Evolutionary conservation across 2,329 filamentous ascomycete genomes (phyloP), one percentile per base, ranked within the genome.

Genomic region (Xylariomycetidae sp.): DNA sequence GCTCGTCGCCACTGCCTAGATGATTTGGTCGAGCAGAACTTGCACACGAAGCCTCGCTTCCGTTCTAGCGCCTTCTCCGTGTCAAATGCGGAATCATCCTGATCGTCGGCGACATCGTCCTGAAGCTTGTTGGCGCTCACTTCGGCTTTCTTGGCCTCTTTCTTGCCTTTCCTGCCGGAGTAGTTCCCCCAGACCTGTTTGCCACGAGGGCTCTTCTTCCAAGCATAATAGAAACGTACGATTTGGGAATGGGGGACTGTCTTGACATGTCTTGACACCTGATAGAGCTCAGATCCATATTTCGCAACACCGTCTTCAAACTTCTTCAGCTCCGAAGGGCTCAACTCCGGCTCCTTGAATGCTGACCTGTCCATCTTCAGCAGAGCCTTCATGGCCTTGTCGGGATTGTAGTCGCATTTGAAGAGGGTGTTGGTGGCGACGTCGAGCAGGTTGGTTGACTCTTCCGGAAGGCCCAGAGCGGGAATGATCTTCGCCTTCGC

Each of bases 61-160:
- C 82, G 82, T 39, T 78, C 70, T 3, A 64, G 61, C 0, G 90
- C 88, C 64, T 96, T 98, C 25, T 82, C 82, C 30, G 79, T 80
- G 56, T 98, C 92, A 50, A 95, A 98, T 3, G 92, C 92, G 5
- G 92, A 98, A 60, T 98, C 92, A 48, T 98, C 92, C 10, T 84
- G 74, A 42, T 90, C 82, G 56, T 98, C 84, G 6, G 90, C 92
- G 41, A 98, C 81, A 56, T 96, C 90, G 49, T 95, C 89, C 40
- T 92, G 78, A 19, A 95, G 65, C 56, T 92, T 94, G 19, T 77
- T 77, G 12, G 75, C 73, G 6, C 75, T 74, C 29, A 79, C 82
- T 49, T 85, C 82, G 17, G 74, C 75, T 48, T 79, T 82, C 53
- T 81, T 85, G 25, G 79, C 79, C 53, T 93, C 86, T 60, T 92